Evolutionary conservation across 2,329 filamentous ascomycete genomes (phyloP), one percentile per base, ranked within the genome.

Genomic region (Cordyceps fumosorosea): DNA sequence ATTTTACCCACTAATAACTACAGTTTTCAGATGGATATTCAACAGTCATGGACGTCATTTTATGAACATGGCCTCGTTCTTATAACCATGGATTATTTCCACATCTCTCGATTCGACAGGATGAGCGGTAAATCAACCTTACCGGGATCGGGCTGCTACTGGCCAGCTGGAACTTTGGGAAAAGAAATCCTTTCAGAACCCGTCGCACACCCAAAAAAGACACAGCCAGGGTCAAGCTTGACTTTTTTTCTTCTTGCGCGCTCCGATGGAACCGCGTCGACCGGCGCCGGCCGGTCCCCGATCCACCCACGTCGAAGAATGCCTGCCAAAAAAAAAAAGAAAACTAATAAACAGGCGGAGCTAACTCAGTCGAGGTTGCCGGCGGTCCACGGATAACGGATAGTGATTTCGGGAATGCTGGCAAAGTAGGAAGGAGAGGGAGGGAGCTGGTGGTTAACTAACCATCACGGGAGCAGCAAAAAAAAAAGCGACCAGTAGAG

Each of bases 211-310:
- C 11, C 29, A 6, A 22, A 42, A 24, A 34, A 42, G 16, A 40
- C 40, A 20, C 3, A 18, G 12, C 8, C 29, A 32, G 29, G 8
- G 32, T n/a, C 45, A 29, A 40, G 26, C 10, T 34, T 50, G n/a
- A n/a, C n/a, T n/a, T n/a, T n/a, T n/a, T n/a, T n/a, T n/a, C n/a
- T n/a, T n/a, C n/a, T 20, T 32, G 29, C 29, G 26, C 45, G 26
- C n/a, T 50, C 44, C 44, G 56, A 34, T 50, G 34, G 18, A 50
- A 40, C 56, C 56, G 34, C 44, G 14, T 32, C 44, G 54, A 58
- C 56, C 45, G 56, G 56, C 54, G 40, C 44, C 44, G 44, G 56
- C 56, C 56, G 56, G 45, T 20, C 44, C 11, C 44, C 56, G 56
- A 40, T 58, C 56, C 56, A 58, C 56, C 51, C 50, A 52, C 29